These are phyloP conservation scores for Leishmania martiniquensis DNA, from an alignment of 208 protist genomes.

Conservation along the genomic window DNA sequence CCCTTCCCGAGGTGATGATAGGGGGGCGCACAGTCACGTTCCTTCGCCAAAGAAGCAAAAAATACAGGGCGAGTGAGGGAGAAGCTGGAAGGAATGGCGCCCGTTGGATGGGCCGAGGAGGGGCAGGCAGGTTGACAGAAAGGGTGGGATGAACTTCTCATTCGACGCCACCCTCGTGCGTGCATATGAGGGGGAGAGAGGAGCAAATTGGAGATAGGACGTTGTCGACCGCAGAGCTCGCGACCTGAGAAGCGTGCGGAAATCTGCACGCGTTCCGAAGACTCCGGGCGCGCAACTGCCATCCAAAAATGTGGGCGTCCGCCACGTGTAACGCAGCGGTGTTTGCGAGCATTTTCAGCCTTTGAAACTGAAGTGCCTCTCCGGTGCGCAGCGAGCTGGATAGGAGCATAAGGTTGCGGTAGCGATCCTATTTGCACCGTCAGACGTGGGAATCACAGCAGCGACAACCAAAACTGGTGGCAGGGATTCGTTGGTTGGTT, in stretches of 20 bases:
- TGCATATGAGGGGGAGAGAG: neutral
- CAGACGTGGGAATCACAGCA: neutral
- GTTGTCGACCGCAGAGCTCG: neutral
- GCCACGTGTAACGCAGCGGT: neutral
- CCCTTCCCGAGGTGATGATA: neutral
- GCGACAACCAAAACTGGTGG: neutral
- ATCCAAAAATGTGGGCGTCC: too few species aligned
- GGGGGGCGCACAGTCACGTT: neutral
- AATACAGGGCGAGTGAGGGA: neutral
- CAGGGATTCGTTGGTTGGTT: neutral
- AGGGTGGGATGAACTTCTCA: conserved; percentile 5
- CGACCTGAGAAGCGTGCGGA: neutral
- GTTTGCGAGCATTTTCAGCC: too few species aligned
- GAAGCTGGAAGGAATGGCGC: neutral
- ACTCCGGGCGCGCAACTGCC: neutral
- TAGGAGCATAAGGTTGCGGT: neutral
- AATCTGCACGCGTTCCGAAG: neutral
- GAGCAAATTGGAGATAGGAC: too few species aligned
- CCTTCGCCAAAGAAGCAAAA: neutral
- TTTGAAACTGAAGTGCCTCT: neutral
- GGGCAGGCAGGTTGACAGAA: neutral
- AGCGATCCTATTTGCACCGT: too few species aligned
- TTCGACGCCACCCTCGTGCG: neutral
- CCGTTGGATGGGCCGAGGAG: neutral
- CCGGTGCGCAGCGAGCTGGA: neutral